Conservation (phyloP, 768 basidiomycete species). For the Russula olivacea region DNA sequence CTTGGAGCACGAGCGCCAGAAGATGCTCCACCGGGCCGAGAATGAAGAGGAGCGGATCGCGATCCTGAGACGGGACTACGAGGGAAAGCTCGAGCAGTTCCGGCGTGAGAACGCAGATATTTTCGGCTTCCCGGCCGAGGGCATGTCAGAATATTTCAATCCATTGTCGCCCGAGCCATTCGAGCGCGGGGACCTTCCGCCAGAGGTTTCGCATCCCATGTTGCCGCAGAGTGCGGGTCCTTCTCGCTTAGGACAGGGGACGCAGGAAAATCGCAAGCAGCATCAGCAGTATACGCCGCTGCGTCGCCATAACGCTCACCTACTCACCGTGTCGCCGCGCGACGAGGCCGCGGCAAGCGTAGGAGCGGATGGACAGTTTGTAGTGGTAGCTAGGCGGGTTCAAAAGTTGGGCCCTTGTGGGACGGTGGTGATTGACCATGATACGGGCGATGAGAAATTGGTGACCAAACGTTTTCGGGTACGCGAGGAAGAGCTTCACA, state of each 20-base stretch:
- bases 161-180: too few species aligned
- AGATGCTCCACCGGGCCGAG: neutral
- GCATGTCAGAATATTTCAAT: too few species aligned
- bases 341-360: too few species aligned
- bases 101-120: neutral
- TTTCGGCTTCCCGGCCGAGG: neutral
- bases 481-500: neutral
- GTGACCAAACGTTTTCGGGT: constrained; percentile 6
- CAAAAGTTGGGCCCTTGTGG: constrained; percentile 10
- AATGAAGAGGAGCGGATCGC: constrained; percentile 1
- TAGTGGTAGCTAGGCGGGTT: constrained; percentile 1
- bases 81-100: neutral
- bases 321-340: neutral
- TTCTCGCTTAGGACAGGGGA: neutral
- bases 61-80: neutral
- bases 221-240: neutral
- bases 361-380: neutral
- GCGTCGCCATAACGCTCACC: neutral
- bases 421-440: constrained; percentile 6
- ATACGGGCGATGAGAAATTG: neutral
- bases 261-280: neutral
- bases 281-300: neutral
- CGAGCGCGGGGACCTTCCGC: neutral
- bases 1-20: neutral
- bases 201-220: neutral